Evolutionary conservation across 1,284 basidiomycete species (phyloP).

Genomic region (Malassezia arunalokei): DNA sequence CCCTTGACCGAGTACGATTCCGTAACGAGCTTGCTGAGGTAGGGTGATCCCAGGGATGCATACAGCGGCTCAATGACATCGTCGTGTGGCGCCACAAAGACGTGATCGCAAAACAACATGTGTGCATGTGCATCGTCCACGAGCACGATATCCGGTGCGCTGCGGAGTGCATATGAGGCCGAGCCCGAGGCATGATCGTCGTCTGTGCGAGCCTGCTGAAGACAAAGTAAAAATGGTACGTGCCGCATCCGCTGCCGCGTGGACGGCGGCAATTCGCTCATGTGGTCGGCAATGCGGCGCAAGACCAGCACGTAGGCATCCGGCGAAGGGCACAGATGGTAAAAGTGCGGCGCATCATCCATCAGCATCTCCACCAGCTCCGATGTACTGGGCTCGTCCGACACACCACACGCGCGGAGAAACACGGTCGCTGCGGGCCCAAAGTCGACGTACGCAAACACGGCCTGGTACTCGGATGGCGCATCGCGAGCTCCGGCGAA

Average conservation of each 20-base stretch:
- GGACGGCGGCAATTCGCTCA: constrained; percentile 53
- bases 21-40: constrained; percentile 60
- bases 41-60: constrained; percentile 52
- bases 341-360: constrained; percentile 56
- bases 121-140: constrained; percentile 45
- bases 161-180: constrained; percentile 34
- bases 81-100: constrained; percentile 75
- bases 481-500: constrained; percentile 21
- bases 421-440: constrained; percentile 66
- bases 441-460: constrained; percentile 75
- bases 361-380: constrained; percentile 51
- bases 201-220: constrained; percentile 48
- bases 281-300: constrained; percentile 69
- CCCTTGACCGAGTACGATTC: constrained; percentile 60
- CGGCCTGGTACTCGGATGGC: constrained; percentile 17
- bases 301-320: constrained; percentile 62
- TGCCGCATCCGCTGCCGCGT: constrained; percentile 59
- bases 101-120: constrained; percentile 40
- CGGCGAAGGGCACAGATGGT: constrained; percentile 56
- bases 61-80: constrained; percentile 55
- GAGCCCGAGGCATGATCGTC: constrained; percentile 15
- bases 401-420: constrained; percentile 73
- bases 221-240: constrained; percentile 62
- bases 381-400: constrained; percentile 72
- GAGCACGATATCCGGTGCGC: constrained; percentile 41